Conservation (phyloP, 306 rosid genomes). For the Citrullus colocynthis region DNA sequence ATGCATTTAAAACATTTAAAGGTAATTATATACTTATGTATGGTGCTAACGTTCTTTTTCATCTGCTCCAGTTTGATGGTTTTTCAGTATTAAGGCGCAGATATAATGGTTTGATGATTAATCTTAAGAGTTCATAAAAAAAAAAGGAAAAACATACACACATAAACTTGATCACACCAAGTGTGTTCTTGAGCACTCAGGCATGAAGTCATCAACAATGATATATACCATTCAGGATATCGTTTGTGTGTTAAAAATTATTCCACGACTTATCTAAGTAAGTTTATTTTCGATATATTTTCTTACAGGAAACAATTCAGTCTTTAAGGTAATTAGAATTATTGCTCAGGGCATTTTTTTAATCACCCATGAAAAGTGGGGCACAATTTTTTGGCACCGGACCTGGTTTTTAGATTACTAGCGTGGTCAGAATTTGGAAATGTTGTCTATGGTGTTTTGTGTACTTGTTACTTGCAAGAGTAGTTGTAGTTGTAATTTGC, state of each 20-base stretch:
- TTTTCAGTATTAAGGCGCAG: neutral
- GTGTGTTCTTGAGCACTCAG: neutral
- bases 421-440: neutral
- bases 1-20: constrained; percentile 50
- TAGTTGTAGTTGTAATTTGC: neutral
- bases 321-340: neutral
- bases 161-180: neutral
- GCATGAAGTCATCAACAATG: neutral
- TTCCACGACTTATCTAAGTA: neutral
- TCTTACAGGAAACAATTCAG: neutral
- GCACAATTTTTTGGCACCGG: neutral
- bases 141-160: neutral
- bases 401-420: neutral
- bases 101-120: neutral
- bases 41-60: neutral
- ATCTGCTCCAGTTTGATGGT: neutral
- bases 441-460: neutral
- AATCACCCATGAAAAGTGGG: neutral
- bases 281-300: neutral
- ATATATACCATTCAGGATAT: neutral
- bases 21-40: constrained; percentile 20
- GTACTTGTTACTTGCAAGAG: neutral
- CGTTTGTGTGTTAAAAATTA: neutral
- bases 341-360: neutral
- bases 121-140: neutral